Evolutionary conservation across 108 stramenopile genomes (phyloP).

Genomic region (Nitzschia inconspicua): DNA sequence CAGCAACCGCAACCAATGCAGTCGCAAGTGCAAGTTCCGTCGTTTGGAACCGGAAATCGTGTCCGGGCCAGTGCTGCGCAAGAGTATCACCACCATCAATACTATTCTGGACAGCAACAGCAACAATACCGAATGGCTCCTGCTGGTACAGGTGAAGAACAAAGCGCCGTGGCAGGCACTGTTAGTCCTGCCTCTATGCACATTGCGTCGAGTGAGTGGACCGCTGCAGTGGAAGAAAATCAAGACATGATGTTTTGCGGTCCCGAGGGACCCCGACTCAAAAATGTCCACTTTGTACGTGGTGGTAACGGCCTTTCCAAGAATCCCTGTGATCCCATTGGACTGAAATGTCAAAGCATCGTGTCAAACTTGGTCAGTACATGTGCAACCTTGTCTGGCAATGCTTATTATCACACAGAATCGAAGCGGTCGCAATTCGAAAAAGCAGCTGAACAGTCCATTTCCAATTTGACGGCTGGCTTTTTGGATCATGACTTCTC

Average conservation of each 20-base stretch:
- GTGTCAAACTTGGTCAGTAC: not conserved
- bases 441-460: constrained; percentile 5
- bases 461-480: not conserved
- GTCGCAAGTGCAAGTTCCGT: not conserved
- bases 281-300: not conserved
- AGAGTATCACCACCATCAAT: constrained; percentile 1
- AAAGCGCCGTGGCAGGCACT: not conserved
- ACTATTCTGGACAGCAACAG: not conserved
- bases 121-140: not conserved
- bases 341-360: not conserved
- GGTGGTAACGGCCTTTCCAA: too few relatives aligned
- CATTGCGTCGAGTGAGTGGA: not conserved
- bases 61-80: constrained; percentile 7
- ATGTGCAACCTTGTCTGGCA: not conserved
- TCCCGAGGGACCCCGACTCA: constrained; percentile 5
- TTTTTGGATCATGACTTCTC: too few relatives aligned
- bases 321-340: not conserved
- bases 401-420: constrained; percentile 4
- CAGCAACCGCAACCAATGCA: too few relatives aligned
- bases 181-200: not conserved
- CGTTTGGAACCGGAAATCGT: not conserved
- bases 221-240: not conserved
- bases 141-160: not conserved
- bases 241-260: constrained; percentile 7
- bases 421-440: not conserved